Conservation (phyloP, 1,284 basidiomycete species). For the Naganishia albida region DNA sequence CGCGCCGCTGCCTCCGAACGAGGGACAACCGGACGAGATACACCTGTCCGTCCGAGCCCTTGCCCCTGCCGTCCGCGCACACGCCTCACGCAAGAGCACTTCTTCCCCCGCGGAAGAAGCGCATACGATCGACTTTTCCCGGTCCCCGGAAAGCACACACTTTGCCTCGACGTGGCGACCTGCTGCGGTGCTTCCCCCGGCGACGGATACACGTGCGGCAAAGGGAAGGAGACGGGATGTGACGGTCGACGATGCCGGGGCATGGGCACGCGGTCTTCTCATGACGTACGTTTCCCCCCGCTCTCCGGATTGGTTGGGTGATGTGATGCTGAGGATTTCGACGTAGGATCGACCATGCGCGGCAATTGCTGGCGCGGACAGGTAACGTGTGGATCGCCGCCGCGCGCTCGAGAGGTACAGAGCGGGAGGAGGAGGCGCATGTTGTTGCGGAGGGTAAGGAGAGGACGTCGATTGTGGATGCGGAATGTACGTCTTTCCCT, state of each 20-base stretch:
- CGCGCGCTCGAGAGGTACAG: not conserved
- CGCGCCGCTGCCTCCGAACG: not conserved
- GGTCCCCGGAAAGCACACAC: not conserved
- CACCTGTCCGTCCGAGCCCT: not conserved
- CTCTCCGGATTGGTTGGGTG: too few species aligned
- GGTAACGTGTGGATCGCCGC: slow-evolving; percentile 10
- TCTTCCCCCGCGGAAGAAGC: not conserved
- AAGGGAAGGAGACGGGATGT: not conserved
- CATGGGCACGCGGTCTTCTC: not conserved
- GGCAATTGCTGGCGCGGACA: slow-evolving; percentile 11
- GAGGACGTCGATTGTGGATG: slow-evolving; percentile 21
- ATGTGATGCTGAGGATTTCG: not conserved
- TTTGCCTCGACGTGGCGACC: not conserved
- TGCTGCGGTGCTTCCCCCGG: not conserved
- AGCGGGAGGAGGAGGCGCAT: slow-evolving; percentile 7
- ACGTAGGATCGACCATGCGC: slow-evolving; percentile 12
- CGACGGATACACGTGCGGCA: too few species aligned
- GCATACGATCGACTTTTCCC: not conserved
- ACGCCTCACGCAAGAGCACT: not conserved
- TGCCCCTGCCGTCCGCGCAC: not conserved
- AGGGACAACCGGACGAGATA: not conserved
- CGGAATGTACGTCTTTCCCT: slow-evolving; percentile 9
- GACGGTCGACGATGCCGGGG: slow-evolving; percentile 3
- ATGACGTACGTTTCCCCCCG: slow-evolving; percentile 2
- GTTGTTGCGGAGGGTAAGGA: not conserved